phyloP scores from a whole-genome alignment of 495 filamentous ascomycete species.

The Cercophora scortea region DNA sequence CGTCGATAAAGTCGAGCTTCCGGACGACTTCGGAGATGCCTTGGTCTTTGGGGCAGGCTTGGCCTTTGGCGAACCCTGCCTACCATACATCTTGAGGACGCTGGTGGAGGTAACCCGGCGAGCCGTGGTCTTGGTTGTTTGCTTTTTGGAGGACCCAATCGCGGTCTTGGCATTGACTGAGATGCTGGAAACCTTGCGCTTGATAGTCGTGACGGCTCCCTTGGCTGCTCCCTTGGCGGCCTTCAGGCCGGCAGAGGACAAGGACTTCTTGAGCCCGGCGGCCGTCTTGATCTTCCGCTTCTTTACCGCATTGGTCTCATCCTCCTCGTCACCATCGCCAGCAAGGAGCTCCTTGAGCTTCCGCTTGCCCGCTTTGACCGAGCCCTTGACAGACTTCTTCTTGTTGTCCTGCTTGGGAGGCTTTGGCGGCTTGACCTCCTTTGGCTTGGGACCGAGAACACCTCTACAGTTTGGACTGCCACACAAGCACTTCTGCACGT shows the following conservation, averaged over 20 bases:
- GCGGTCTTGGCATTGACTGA: slow-evolving; percentile 27
- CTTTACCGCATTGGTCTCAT: slow-evolving; percentile 11
- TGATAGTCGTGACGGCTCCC: slow-evolving; percentile 24
- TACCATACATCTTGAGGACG: slow-evolving; percentile 2
- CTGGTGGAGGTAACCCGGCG: not conserved
- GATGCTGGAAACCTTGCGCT: slow-evolving; percentile 29
- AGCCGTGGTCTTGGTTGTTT: not conserved
- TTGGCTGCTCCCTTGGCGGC: slow-evolving; percentile 17
- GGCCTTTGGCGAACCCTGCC: not conserved
- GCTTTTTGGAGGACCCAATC: not conserved
- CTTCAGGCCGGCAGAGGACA: slow-evolving; percentile 19
- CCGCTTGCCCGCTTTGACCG: slow-evolving; percentile 15
- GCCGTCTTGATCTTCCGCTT: slow-evolving; percentile 21
- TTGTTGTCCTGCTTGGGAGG: slow-evolving; percentile 11
- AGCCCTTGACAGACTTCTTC: slow-evolving; percentile 19
- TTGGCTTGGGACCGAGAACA: slow-evolving; percentile 66
- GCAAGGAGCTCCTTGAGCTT: slow-evolving; percentile 24
- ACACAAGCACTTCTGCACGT: slow-evolving; percentile 77
- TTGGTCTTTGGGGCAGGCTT: slow-evolving; percentile 6
- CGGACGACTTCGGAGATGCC: slow-evolving; percentile 5
- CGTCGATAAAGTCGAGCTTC: slow-evolving; percentile 13
- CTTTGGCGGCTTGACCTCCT: slow-evolving; percentile 42
- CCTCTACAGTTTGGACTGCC: slow-evolving; percentile 70
- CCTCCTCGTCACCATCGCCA: slow-evolving; percentile 9
- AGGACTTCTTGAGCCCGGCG: slow-evolving; percentile 11